Conservation (phyloP, 2,329 filamentous ascomycete genomes). For the Trichocomaceae sp. region DNA sequence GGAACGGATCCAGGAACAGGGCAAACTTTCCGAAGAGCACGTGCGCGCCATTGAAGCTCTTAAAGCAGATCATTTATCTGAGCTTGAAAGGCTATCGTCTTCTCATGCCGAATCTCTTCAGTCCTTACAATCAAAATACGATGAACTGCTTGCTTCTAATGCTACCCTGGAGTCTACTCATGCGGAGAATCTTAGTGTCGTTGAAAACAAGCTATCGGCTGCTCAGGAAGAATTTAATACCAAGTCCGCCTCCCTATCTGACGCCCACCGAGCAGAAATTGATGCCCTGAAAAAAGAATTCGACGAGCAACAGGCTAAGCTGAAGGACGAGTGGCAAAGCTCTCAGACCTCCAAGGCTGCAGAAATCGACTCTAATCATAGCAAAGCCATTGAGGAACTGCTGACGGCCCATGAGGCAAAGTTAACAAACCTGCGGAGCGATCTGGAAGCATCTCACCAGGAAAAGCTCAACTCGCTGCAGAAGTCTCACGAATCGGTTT, state of each 20-base stretch:
- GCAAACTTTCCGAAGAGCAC: constrained; percentile 28
- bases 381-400: constrained; percentile 35
- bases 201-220: constrained; percentile 21
- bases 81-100: constrained; percentile 27
- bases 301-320: constrained; percentile 26
- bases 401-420: constrained; percentile 36
- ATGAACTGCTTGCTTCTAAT: constrained; percentile 25
- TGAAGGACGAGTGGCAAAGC: constrained; percentile 34
- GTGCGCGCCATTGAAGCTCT: constrained; percentile 27
- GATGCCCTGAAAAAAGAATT: constrained; percentile 31
- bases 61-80: constrained; percentile 30
- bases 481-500: constrained; percentile 28
- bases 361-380: constrained; percentile 33
- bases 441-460: constrained; percentile 32
- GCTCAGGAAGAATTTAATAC: constrained; percentile 20
- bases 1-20: constrained; percentile 26
- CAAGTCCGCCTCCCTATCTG: constrained; percentile 26
- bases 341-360: constrained; percentile 28
- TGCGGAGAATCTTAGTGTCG: constrained; percentile 23
- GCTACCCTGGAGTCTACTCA: constrained; percentile 27
- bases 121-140: constrained; percentile 30
- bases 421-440: constrained; percentile 28
- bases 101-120: constrained; percentile 25
- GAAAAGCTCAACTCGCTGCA: constrained; percentile 32
- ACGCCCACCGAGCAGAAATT: constrained; percentile 24